These are phyloP conservation scores for Didymosphaeria variabile DNA, from an alignment of 2,329 filamentous ascomycete species.

Conservation along the genomic window DNA sequence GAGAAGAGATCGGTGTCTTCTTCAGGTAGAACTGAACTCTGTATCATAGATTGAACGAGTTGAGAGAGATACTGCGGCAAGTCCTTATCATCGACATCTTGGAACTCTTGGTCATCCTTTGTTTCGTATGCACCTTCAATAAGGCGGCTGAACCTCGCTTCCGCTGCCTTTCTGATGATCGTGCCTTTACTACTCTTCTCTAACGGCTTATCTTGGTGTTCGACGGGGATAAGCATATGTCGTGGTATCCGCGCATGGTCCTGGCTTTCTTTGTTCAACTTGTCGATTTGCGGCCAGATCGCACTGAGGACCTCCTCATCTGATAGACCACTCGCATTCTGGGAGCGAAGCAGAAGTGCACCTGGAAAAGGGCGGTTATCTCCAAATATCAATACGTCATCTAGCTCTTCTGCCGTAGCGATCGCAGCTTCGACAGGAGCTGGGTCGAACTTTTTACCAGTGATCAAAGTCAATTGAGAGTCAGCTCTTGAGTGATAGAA, in stretches of 20 bases:
- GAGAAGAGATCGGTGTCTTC: constrained; percentile 63
- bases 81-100: constrained; percentile 39
- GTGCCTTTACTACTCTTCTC: constrained; percentile 72
- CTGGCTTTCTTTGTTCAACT: constrained; percentile 60
- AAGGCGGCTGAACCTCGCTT: constrained; percentile 57
- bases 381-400: constrained; percentile 70
- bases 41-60: constrained; percentile 34
- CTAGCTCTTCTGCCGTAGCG: constrained; percentile 55
- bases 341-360: constrained; percentile 61
- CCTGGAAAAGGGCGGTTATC: constrained; percentile 66
- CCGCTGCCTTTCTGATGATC: constrained; percentile 61
- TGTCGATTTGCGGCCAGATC: constrained; percentile 57
- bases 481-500: constrained; percentile 70
- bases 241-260: constrained; percentile 61
- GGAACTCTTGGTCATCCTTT: constrained; percentile 23
- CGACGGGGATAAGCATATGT: constrained; percentile 61
- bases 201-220: constrained; percentile 48
- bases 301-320: constrained; percentile 53
- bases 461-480: constrained; percentile 68
- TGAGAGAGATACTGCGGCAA: constrained; percentile 31
- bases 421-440: constrained; percentile 67
- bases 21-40: constrained; percentile 31
- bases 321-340: constrained; percentile 30
- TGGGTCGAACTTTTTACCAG: constrained; percentile 75
- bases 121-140: constrained; percentile 60